These are phyloP conservation scores for Plasmodium coatneyi DNA, from an alignment of 169 alveolate species.

Conservation along the genomic window DNA sequence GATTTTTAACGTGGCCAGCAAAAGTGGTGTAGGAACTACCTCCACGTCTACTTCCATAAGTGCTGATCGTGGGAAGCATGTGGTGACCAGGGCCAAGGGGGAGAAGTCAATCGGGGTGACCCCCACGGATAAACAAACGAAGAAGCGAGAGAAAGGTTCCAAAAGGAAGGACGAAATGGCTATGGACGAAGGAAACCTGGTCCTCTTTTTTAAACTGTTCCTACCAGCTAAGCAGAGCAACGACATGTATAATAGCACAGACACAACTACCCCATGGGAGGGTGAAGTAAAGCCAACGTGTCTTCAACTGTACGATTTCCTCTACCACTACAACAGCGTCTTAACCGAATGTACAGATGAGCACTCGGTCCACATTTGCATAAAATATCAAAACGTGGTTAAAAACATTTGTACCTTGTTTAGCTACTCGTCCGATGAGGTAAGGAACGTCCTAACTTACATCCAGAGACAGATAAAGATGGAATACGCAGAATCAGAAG, in stretches of 20 bases:
- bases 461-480: not conserved
- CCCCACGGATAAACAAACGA: not conserved
- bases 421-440: conserved; percentile 21
- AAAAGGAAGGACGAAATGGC: not conserved
- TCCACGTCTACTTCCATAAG: not conserved
- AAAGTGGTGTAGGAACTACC: not conserved
- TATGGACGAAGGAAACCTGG: not conserved
- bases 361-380: conserved; percentile 18
- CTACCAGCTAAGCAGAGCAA: not conserved
- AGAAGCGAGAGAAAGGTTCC: not conserved
- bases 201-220: conserved; percentile 9
- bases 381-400: conserved; percentile 20
- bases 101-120: not conserved
- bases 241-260: not conserved
- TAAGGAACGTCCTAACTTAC: conserved; percentile 1
- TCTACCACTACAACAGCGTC: conserved; percentile 26
- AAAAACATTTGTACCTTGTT: conserved; percentile 1
- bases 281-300: not conserved
- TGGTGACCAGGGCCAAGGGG: not conserved
- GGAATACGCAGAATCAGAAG: not conserved
- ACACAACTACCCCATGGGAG: not conserved
- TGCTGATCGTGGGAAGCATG: not conserved
- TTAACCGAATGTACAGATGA: conserved; percentile 1
- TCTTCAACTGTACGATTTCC: conserved; percentile 17
- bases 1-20: not conserved